Evolutionary conservation across 306 rosid species (phyloP).

Genomic region (Fragaria ananassa): DNA sequence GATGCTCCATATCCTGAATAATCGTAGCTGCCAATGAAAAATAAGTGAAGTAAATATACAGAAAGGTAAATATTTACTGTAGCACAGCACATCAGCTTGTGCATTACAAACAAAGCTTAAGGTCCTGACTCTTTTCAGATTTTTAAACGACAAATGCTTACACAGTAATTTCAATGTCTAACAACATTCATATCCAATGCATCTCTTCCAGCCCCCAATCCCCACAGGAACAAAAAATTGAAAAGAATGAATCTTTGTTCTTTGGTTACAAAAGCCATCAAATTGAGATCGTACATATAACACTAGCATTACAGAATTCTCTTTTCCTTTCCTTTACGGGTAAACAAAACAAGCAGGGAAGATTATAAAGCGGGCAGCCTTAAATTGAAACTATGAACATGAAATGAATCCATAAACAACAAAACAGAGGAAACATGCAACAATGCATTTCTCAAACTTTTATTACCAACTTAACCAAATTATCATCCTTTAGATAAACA

Average conservation of each 20-base stretch:
- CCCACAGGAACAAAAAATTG: not conserved
- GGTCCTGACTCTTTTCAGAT: not conserved
- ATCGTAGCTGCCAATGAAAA: constrained; percentile 73
- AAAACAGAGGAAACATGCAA: constrained; percentile 4
- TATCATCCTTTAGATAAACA: not conserved
- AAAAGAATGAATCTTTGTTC: not conserved
- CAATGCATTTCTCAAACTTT: not conserved
- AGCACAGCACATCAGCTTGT: not conserved
- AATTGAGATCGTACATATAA: not conserved
- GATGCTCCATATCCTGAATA: constrained; percentile 97
- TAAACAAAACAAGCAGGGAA: not conserved
- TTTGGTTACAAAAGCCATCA: not conserved
- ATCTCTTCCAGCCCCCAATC: constrained; percentile 7
- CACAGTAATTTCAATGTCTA: not conserved
- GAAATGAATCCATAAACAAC: not conserved
- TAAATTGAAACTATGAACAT: not conserved
- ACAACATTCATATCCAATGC: not conserved
- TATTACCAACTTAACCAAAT: not conserved
- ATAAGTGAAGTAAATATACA: constrained; percentile 20
- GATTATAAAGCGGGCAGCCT: constrained; percentile 8
- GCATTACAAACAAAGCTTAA: not conserved
- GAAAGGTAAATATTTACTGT: constrained; percentile 3
- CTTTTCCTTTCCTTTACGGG: not conserved
- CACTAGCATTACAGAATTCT: not conserved
- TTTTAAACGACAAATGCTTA: not conserved